Conservation (phyloP, 208 protist species). For the Wallacemonas sp. region DNA sequence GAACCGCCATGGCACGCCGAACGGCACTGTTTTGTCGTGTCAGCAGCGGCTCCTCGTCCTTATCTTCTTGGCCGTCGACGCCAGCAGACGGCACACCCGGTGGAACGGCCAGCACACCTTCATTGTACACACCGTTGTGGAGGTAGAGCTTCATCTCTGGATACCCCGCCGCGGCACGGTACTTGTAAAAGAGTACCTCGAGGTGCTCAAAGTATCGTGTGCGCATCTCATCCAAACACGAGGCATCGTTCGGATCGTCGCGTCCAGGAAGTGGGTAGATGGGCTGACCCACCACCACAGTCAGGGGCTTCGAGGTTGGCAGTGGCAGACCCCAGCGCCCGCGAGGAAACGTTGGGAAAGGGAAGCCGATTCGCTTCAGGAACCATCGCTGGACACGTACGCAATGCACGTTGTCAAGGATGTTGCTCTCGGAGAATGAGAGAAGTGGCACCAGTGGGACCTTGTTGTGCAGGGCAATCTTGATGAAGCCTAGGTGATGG, state of each 20-base stretch:
- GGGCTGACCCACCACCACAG: conserved; percentile 57
- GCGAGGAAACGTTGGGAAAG: conserved; percentile 53
- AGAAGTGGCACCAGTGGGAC: conserved; percentile 63
- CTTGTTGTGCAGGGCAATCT: conserved; percentile 44
- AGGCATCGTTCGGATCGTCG: conserved; percentile 27
- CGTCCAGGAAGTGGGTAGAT: conserved; percentile 36
- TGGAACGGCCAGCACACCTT: conserved; percentile 8
- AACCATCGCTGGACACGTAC: conserved; percentile 50
- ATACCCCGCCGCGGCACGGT: conserved; percentile 53
- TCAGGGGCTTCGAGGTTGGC: conserved; percentile 33
- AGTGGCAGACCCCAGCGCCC: conserved; percentile 59
- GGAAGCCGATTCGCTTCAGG: conserved; percentile 55
- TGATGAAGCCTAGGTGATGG: conserved; percentile 69
- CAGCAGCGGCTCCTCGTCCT: neutral
- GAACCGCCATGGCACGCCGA: neutral
- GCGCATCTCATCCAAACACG: conserved; percentile 38
- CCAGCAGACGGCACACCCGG: neutral
- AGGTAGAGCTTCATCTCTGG: conserved; percentile 58
- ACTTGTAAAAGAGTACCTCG: conserved; percentile 56
- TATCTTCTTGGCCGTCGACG: neutral
- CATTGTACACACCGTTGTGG: conserved; percentile 40
- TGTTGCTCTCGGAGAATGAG: conserved; percentile 64
- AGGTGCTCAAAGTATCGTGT: conserved; percentile 55
- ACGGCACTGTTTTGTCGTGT: conserved; percentile 1
- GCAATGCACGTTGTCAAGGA: conserved; percentile 60